Evolutionary conservation across 163 green algal species (phyloP).

Genomic region (Scenedesmus sp.): DNA sequence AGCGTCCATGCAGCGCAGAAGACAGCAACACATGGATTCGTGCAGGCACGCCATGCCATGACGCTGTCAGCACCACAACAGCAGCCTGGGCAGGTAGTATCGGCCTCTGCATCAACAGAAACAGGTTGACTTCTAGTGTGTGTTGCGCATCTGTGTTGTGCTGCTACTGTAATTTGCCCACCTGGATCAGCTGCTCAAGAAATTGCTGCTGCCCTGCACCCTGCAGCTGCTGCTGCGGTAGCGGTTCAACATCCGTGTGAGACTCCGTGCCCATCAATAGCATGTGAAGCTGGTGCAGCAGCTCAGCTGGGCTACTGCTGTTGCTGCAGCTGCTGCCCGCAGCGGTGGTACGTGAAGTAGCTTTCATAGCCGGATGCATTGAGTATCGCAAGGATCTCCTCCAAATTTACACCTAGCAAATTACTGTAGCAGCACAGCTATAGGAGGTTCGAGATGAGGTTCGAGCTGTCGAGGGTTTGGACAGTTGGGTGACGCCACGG

Average conservation of each 20-base stretch:
- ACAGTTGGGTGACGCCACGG: too few relatives aligned
- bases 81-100: neutral
- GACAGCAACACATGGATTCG: neutral
- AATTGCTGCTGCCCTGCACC: conserved; percentile 3
- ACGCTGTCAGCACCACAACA: too few relatives aligned
- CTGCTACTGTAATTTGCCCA: neutral
- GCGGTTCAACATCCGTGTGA: neutral
- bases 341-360: neutral
- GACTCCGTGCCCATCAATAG: conserved; percentile 5
- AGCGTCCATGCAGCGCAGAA: neutral
- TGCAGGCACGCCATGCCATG: neutral
- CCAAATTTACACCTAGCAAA: too few relatives aligned
- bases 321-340: neutral
- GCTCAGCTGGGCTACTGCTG: neutral
- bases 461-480: conserved; percentile 26
- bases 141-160: neutral
- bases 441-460: too few relatives aligned
- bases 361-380: neutral
- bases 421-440: neutral
- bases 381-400: too few relatives aligned
- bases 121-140: neutral
- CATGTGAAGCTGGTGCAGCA: neutral
- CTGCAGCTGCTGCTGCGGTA: neutral
- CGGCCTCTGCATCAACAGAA: neutral
- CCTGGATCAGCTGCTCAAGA: conserved; percentile 16